A percentile compares a stretch with the other conserved stretches of the same genome.
Evolutionary conservation across 371 early-diverging fungal genomes (phyloP).

Genomic region (Mortierella polycephala): DNA sequence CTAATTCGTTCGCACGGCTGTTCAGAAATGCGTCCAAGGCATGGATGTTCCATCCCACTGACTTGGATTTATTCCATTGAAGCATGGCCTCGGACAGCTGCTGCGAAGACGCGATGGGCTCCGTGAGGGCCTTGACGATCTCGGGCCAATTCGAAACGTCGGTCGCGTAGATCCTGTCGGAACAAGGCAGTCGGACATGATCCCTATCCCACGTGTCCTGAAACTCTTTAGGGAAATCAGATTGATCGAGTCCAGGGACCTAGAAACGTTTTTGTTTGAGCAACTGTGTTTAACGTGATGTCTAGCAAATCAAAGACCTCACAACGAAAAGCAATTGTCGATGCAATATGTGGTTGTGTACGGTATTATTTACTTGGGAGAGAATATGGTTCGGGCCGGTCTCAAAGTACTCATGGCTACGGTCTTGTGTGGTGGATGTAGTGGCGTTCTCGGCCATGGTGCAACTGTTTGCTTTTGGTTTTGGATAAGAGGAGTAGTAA

Average conservation of each 20-base stretch:
- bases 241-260: slow-evolving; percentile 39
- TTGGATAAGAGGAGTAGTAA: too few species aligned
- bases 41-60: slow-evolving; percentile 39
- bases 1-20: slow-evolving; percentile 13
- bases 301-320: too few species aligned
- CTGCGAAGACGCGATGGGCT: slow-evolving; percentile 24
- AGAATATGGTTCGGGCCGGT: slow-evolving; percentile 42
- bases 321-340: too few species aligned
- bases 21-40: slow-evolving; percentile 45
- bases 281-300: too few species aligned
- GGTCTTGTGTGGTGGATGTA: background rate
- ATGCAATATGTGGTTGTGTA: too few species aligned
- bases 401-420: slow-evolving; percentile 33
- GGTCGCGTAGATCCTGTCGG: slow-evolving; percentile 23
- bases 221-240: slow-evolving; percentile 24
- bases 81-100: slow-evolving; percentile 43
- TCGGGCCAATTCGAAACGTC: slow-evolving; percentile 39
- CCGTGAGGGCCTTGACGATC: slow-evolving; percentile 30
- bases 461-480: background rate
- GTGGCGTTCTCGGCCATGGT: slow-evolving; percentile 4
- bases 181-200: slow-evolving; percentile 46
- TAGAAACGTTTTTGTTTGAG: background rate
- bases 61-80: slow-evolving; percentile 36
- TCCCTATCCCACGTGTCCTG: slow-evolving; percentile 41
- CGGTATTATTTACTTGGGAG: slow-evolving; percentile 22